Evolutionary conservation across 306 rosid species (phyloP), one percentile per base, ranked within the genome.

Genomic region (Trifolium pratense): DNA sequence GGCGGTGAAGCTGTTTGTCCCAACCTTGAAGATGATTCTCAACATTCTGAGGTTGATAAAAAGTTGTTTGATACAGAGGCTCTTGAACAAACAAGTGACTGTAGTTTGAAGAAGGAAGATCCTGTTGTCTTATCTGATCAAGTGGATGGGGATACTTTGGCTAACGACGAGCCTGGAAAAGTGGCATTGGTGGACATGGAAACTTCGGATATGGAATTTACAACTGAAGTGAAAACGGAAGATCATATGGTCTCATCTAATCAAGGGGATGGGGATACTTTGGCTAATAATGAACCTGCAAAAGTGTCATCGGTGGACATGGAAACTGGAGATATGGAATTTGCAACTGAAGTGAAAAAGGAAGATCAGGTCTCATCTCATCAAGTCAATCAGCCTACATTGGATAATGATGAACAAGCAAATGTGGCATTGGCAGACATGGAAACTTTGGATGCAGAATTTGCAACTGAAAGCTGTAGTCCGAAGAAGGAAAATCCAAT

Each of bases 1-100:
- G 74, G 37, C 73, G 80, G 31, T 68, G 73, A 57, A 14, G 26
- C 9, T 61, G 62, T n/a, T 53, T 37, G 51, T 51, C 61, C 74
- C 20, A 31, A 72, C 3, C n/a, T 11, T 61, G 62, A 63, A n/a
- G 46, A 57, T 29, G 75, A 73, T 63, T 3, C 17, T 71, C 71
- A 7, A 6, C 59, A 67, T 77, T 68, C 64, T 51, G 81, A 70
- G 43, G 39, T 68, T 3, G 52, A 43, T 18, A 55, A 63, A 9
- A 74, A 55, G 36, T 67, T 37, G 13, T 18, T 55, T 60, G 53
- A 29, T 46, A 13, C 51, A 5, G 56, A 68, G 71, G 62, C 29
- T 57, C 52, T 51, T 20, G 65, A 56, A 34, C 78, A 18, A 65
- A 46, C 55, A 75, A 26, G 3, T 43, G 74, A 45, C 18, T 72